Evolutionary conservation across 2,329 filamentous ascomycete species (phyloP).

Genomic region (Claviceps sp.): DNA sequence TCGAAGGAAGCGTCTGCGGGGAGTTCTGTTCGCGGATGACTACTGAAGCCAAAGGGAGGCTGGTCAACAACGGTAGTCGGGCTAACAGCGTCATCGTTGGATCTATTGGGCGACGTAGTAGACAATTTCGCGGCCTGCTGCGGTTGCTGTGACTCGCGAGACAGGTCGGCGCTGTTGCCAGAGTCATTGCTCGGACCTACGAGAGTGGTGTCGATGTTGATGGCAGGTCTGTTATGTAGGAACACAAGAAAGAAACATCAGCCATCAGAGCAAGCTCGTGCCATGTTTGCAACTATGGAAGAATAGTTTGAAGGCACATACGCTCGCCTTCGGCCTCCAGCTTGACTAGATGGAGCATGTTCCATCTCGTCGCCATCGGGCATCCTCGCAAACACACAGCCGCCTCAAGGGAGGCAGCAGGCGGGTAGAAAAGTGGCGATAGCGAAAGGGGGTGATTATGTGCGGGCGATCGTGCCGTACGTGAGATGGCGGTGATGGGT

Average conservation of each 20-base stretch:
- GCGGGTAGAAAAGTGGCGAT: constrained; percentile 1
- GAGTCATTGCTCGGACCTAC: constrained; percentile 13
- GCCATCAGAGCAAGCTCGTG: not conserved
- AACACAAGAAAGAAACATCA: not conserved
- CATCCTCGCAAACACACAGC: constrained; percentile 11
- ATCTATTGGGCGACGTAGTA: constrained; percentile 22
- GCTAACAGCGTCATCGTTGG: constrained; percentile 26
- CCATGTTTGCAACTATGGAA: not conserved
- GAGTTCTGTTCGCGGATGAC: constrained; percentile 26
- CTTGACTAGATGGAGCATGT: constrained; percentile 8
- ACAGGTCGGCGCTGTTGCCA: constrained; percentile 16
- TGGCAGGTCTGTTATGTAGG: constrained; percentile 30
- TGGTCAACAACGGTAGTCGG: constrained; percentile 25
- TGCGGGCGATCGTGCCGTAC: not conserved
- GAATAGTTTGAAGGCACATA: constrained; percentile 14
- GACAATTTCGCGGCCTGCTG: constrained; percentile 17
- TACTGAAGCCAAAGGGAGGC: constrained; percentile 12
- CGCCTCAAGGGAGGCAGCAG: constrained; percentile 8
- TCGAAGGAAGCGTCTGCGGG: constrained; percentile 49
- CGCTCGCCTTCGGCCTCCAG: constrained; percentile 22
- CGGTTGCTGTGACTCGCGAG: constrained; percentile 10
- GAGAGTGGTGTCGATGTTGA: constrained; percentile 40
- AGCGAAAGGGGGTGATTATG: constrained; percentile 4
- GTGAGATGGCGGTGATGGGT: not conserved
- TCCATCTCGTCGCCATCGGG: constrained; percentile 10